Evolutionary conservation across 1,284 basidiomycete species (phyloP), one percentile per base, ranked within the genome.

Genomic region (Trichosporon sp.): DNA sequence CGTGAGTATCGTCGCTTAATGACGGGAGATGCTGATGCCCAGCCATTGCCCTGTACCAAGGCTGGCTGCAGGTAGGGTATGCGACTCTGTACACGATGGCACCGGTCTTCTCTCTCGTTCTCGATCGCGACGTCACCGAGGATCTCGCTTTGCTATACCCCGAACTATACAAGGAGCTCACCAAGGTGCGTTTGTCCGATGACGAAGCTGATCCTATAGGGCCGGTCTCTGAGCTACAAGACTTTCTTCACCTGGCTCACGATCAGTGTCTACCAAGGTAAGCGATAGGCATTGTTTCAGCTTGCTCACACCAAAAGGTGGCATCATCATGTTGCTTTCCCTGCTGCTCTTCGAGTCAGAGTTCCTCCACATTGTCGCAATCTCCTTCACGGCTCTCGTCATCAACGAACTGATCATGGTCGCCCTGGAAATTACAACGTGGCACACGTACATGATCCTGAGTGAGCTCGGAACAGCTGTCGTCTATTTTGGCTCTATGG

Each of bases 351-450:
- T 99, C 80, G 96, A 99, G 80, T 95, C 88, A 69, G 95, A 99
- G 75, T 98, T 99, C 80, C 80, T 99, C 69, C 96, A 99, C 78
- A 98, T 99, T 69, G 95, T 99, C 52, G 88, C 92, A 19, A 99
- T 99, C 70, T 97, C 95, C 0, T 99, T 98, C 80, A 97, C 95
- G 0, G 92, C 96, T 0, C 84, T 99, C 57, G 88, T 99, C 65
- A 82, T 99, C 37, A 99, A 99, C 79, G 96, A 99, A 77, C 85
- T 99, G 58, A 94, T 99, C 81, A 99, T 99, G 96, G 96, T 99
- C 44, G 94, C 93, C 0, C 79, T 98, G 67, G 94, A 98, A 80
- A 95, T 98, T 67, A 98, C 95, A 0, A 97, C 92, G 66, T 99
- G 95, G 95, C 96, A 99, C 80, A 76, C 88, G 7, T 98, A 97